Percentiles rank a stretch among this genome's conserved stretches.
These are phyloP conservation scores for Dactylonectria estremocensis DNA, from an alignment of 2,329 filamentous ascomycete species.

Conservation along the genomic window DNA sequence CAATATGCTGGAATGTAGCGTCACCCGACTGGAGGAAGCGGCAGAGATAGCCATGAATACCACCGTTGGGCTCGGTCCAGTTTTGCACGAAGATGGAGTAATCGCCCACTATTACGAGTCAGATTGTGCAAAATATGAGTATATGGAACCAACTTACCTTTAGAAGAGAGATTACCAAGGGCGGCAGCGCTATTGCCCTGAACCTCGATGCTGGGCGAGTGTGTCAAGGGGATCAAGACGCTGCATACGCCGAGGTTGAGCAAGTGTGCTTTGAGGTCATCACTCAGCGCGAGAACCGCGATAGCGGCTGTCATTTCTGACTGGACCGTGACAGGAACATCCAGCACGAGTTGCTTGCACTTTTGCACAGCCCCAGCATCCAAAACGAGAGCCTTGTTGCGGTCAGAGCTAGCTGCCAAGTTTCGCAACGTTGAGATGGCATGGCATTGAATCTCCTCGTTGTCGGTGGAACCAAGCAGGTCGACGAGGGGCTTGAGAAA, in stretches of 20 bases:
- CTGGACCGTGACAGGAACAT: constrained; percentile 94
- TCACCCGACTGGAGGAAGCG: constrained; percentile 95
- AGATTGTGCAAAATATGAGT: neutral
- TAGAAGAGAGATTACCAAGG: constrained; percentile 94
- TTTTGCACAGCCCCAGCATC: constrained; percentile 98
- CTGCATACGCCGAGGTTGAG: constrained; percentile 95
- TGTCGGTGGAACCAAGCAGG: constrained; percentile 93
- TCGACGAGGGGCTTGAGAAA: constrained; percentile 96
- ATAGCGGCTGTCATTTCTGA: constrained; percentile 99
- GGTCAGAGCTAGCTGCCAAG: constrained; percentile 94
- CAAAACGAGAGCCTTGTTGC: constrained; percentile 97
- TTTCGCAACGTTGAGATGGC: constrained; percentile 98
- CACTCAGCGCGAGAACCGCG: constrained; percentile 93
- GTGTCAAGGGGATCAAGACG: constrained; percentile 93
- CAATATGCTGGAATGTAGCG: constrained; percentile 98
- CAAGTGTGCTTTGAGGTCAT: constrained; percentile 93
- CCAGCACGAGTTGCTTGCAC: constrained; percentile 95
- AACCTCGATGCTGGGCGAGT: constrained; percentile 96
- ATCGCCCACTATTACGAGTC: constrained; percentile 80
- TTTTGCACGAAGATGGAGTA: constrained; percentile 97
- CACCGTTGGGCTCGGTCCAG: constrained; percentile 92
- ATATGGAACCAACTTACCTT: constrained; percentile 73
- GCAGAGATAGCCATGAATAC: constrained; percentile 94
- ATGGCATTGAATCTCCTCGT: constrained; percentile 99
- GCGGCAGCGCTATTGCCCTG: constrained; percentile 98